Conservation (phyloP, 345 rosid species). For the Bruguiera parviflora region DNA sequence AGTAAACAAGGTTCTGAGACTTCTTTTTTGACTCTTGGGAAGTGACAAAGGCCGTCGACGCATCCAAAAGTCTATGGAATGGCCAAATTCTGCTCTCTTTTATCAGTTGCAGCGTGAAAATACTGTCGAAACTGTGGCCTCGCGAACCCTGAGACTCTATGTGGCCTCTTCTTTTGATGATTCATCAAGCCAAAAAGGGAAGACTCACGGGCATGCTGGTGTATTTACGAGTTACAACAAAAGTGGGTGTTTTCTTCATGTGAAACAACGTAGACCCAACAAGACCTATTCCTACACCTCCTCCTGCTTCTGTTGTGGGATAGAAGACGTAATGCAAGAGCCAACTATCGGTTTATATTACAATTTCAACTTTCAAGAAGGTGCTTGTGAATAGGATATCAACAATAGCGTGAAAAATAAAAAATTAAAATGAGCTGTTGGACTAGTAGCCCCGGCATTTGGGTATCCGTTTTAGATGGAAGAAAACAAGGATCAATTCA, state of each 20-base stretch:
- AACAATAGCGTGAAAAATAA: too few relatives aligned
- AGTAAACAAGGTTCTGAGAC: neutral
- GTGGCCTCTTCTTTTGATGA: slow-evolving; percentile 16
- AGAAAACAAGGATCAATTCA: too few relatives aligned
- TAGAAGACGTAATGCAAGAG: too few relatives aligned
- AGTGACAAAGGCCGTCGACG: neutral
- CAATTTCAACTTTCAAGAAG: too few relatives aligned
- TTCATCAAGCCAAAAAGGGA: slow-evolving; percentile 20
- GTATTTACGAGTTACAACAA: neutral
- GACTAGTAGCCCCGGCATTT: too few relatives aligned
- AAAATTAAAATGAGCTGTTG: too few relatives aligned
- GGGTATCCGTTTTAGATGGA: too few relatives aligned
- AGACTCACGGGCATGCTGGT: slow-evolving; percentile 23
- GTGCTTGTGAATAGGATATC: too few relatives aligned
- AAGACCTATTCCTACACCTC: neutral
- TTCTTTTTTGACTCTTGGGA: neutral
- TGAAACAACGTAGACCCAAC: slow-evolving; percentile 3
- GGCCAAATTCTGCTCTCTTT: neutral
- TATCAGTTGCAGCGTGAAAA: neutral
- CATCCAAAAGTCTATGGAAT: neutral
- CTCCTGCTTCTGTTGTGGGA: neutral
- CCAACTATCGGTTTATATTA: too few relatives aligned
- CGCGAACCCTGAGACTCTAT: slow-evolving; percentile 12
- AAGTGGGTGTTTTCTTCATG: slow-evolving; percentile 12
- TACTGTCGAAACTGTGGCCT: neutral